These are phyloP conservation scores for Ogataea hybrid DNA, from an alignment of 1,139 yeast genomes.

Conservation along the genomic window DNA sequence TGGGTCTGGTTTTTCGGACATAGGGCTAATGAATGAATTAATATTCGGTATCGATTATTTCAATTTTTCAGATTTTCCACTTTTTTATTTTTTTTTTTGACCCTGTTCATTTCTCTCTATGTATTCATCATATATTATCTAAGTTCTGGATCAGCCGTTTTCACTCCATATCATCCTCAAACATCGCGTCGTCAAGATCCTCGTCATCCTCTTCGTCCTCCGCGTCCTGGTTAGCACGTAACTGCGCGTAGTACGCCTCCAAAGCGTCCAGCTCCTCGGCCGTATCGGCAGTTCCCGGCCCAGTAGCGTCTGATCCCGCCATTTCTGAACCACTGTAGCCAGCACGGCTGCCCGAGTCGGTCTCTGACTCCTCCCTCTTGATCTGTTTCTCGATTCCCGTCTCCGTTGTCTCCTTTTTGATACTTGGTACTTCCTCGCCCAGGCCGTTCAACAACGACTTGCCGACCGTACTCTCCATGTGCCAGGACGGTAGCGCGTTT, in stretches of 20 bases:
- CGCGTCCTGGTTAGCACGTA: constrained; percentile 60
- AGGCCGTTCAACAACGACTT: constrained; percentile 50
- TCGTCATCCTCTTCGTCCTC: constrained; percentile 55
- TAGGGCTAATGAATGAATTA: not conserved
- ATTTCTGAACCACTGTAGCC: constrained; percentile 6
- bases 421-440: constrained; percentile 40
- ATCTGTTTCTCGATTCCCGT: constrained; percentile 2
- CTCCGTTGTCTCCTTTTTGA: constrained; percentile 3
- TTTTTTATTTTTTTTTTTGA: not conserved
- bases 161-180: constrained; percentile 34
- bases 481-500: constrained; percentile 97
- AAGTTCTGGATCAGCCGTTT: not conserved
- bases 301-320: constrained; percentile 9
- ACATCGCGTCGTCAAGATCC: constrained; percentile 34
- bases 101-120: not conserved
- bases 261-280: constrained; percentile 70
- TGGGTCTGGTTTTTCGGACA: constrained; percentile 44
- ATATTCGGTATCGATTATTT: not conserved
- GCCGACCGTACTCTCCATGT: constrained; percentile 86
- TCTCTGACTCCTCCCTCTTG: constrained; percentile 7
- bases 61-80: not conserved
- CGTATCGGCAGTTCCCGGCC: constrained; percentile 19
- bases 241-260: constrained; percentile 74
- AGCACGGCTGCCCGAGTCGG: constrained; percentile 4
- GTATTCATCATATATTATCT: not conserved